Percentiles rank a stretch among this genome's conserved stretches.
Evolutionary conservation across 139 green algal genomes (phyloP).

Genomic region (Asterochloris sp.): DNA sequence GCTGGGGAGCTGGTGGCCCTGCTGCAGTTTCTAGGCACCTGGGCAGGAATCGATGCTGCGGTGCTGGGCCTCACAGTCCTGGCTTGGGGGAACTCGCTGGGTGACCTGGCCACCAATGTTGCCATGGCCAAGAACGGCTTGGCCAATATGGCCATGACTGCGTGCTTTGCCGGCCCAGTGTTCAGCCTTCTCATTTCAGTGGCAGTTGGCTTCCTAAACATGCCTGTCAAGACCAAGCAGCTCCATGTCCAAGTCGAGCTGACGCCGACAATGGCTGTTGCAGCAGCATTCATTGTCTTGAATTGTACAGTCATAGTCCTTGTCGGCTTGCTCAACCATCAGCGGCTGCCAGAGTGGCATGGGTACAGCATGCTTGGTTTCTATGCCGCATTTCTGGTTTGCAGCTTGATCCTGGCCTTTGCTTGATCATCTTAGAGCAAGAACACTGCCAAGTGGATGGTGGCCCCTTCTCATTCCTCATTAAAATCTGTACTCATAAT

Average conservation of each 20-base stretch:
- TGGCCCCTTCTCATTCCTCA: background rate
- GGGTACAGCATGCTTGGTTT: slow-evolving; percentile 63
- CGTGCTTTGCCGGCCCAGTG: slow-evolving; percentile 86
- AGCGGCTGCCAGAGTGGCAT: slow-evolving; percentile 54
- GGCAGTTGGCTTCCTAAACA: slow-evolving; percentile 50
- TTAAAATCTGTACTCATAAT: background rate
- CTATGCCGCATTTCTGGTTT: slow-evolving; percentile 64
- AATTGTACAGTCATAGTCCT: slow-evolving; percentile 54
- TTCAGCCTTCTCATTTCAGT: slow-evolving; percentile 89
- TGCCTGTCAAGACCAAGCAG: slow-evolving; percentile 7
- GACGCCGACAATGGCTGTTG: slow-evolving; percentile 52
- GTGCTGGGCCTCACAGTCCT: slow-evolving; percentile 85
- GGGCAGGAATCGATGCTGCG: slow-evolving; percentile 44
- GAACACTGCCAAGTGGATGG: too few species aligned
- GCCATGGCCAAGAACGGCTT: slow-evolving; percentile 62
- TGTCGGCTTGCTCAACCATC: slow-evolving; percentile 39
- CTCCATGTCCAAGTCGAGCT: slow-evolving; percentile 33
- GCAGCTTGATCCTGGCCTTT: slow-evolving; percentile 6
- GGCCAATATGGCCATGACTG: slow-evolving; percentile 81
- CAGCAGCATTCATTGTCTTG: slow-evolving; percentile 50
- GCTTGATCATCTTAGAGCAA: background rate
- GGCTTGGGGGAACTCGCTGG: slow-evolving; percentile 87
- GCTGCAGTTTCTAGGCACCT: slow-evolving; percentile 57
- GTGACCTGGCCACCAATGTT: slow-evolving; percentile 78
- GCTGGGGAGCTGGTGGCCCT: slow-evolving; percentile 67